phyloP scores from a whole-genome alignment of 805 yeast genomes.

The Yarrowia yakushimensis region DNA sequence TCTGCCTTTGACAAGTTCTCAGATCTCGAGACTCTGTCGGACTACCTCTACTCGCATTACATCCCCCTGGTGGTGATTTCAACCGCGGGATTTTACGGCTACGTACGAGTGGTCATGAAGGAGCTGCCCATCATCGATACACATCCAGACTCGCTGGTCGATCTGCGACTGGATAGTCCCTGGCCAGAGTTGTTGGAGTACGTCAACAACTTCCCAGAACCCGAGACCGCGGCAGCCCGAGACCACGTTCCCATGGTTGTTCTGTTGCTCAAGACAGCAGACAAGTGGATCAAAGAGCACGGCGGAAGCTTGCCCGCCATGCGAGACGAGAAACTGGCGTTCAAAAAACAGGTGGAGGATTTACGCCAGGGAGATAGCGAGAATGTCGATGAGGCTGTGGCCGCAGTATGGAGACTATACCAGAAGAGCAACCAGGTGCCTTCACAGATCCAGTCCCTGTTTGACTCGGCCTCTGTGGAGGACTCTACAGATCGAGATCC shows the following conservation, averaged over 20 bases:
- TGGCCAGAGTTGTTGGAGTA: slow-evolving; percentile 64
- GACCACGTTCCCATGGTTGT: slow-evolving; percentile 70
- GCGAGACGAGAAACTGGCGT: slow-evolving; percentile 42
- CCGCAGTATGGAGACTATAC: slow-evolving; percentile 45
- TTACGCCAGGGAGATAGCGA: slow-evolving; percentile 44
- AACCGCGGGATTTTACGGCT: slow-evolving; percentile 64
- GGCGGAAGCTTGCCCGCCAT: slow-evolving; percentile 37
- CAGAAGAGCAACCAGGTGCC: slow-evolving; percentile 39
- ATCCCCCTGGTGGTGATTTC: slow-evolving; percentile 55
- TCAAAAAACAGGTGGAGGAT: slow-evolving; percentile 40
- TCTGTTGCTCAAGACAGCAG: slow-evolving; percentile 54
- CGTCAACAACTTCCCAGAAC: slow-evolving; percentile 43
- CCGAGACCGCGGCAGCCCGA: slow-evolving; percentile 45
- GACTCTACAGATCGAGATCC: not conserved
- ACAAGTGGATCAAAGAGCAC: slow-evolving; percentile 40
- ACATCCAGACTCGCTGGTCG: slow-evolving; percentile 61
- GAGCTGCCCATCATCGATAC: slow-evolving; percentile 73
- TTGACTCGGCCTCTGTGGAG: slow-evolving; percentile 18
- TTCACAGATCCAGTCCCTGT: slow-evolving; percentile 26
- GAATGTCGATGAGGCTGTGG: slow-evolving; percentile 52
- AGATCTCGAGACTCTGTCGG: slow-evolving; percentile 37
- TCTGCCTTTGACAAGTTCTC: slow-evolving; percentile 33
- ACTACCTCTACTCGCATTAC: slow-evolving; percentile 42
- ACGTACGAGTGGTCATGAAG: slow-evolving; percentile 47
- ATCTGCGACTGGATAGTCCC: slow-evolving; percentile 62